phyloP scores from a whole-genome alignment of 306 rosid genomes.

The Castanopsis chinensis region DNA sequence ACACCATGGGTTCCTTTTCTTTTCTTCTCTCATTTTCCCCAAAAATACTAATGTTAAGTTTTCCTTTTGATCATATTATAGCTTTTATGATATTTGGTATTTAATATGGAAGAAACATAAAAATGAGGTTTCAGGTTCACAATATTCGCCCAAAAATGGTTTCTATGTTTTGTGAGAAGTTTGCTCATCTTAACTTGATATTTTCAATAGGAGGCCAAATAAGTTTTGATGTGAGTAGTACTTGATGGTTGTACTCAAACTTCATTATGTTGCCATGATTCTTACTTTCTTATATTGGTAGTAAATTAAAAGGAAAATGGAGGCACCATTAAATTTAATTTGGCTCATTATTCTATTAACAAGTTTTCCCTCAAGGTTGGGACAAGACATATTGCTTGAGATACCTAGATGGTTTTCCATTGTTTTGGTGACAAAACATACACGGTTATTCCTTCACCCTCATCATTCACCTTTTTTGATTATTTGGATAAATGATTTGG shows the following conservation, averaged over 20 bases:
- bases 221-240: constrained; percentile 82
- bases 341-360: constrained; percentile 20
- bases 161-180: constrained; percentile 70
- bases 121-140: constrained; percentile 58
- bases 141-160: constrained; percentile 88
- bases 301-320: constrained; percentile 1
- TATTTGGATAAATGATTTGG: background rate
- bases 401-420: constrained; percentile 81
- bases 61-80: constrained; percentile 6
- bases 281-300: constrained; percentile 8
- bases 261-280: constrained; percentile 13
- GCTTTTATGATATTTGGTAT: background rate
- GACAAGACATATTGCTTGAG: constrained; percentile 93
- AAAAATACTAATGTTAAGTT: background rate
- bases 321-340: constrained; percentile 1
- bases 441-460: constrained; percentile 46
- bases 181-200: constrained; percentile 80
- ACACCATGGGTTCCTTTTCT: constrained; percentile 13
- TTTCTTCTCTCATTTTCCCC: background rate
- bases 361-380: constrained; percentile 98
- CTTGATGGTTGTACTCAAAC: constrained; percentile 12
- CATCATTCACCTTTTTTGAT: background rate
- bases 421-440: constrained; percentile 95
- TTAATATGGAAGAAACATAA: constrained; percentile 22
- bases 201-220: constrained; percentile 96